Evolutionary conservation across 257 asterid genomes (phyloP).

Genomic region (Eucommia ulmoides): DNA sequence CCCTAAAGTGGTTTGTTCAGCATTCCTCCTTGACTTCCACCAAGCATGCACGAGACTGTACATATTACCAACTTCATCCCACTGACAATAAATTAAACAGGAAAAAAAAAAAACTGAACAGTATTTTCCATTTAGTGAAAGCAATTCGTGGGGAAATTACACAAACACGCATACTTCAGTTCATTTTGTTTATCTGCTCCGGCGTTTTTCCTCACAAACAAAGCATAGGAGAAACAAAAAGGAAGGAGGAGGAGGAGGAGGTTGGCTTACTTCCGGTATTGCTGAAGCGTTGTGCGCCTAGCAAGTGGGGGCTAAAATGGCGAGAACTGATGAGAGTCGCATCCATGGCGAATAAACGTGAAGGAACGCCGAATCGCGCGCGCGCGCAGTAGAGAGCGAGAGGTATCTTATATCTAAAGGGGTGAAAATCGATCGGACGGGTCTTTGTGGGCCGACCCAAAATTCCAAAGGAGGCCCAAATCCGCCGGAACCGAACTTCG

Average conservation of each 20-base stretch:
- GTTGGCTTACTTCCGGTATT: conserved; percentile 12
- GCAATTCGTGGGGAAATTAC: not conserved
- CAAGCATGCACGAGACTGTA: not conserved
- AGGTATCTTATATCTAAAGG: no score
- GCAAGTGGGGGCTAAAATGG: conserved; percentile 11
- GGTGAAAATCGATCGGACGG: no score
- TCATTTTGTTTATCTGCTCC: not conserved
- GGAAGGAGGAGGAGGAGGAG: not conserved
- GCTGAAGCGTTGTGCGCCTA: conserved; percentile 6
- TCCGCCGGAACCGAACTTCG: no score
- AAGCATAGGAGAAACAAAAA: not conserved
- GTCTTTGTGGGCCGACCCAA: no score
- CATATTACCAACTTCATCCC: not conserved
- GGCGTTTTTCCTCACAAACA: not conserved
- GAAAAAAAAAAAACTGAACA: not conserved
- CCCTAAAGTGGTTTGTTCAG: no score
- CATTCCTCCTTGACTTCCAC: not conserved
- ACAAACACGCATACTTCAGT: not conserved
- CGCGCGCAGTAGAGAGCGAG: no score
- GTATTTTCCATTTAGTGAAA: not conserved
- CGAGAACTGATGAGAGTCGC: conserved; percentile 37
- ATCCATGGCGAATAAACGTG: conserved; percentile 33
- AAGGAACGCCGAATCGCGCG: no score
- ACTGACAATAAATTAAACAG: not conserved
- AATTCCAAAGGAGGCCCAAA: no score